A percentile compares a stretch with the other conserved stretches of the same genome.
phyloP scores from a whole-genome alignment of 1,284 basidiomycete species.

The Ganoderma multipileum region DNA sequence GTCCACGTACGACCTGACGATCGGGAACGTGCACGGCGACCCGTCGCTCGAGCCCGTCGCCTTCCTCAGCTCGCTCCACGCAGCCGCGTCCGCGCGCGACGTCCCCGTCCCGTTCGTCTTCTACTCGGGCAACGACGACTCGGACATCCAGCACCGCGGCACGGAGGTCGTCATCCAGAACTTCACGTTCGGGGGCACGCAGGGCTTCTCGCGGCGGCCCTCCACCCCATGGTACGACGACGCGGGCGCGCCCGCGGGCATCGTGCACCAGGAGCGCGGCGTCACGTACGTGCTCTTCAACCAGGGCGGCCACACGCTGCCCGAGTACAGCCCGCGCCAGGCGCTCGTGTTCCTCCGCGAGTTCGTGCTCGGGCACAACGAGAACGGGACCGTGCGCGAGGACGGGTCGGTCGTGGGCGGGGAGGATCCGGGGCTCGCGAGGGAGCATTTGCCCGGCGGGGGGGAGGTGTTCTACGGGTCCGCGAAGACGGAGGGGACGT shows the following conservation, averaged over 20 bases:
- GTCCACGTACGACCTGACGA: slow-evolving; percentile 22
- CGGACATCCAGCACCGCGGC: slow-evolving; percentile 35
- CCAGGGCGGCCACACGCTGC: slow-evolving; percentile 40
- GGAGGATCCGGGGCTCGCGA: slow-evolving; percentile 50
- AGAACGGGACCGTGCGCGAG: slow-evolving; percentile 38
- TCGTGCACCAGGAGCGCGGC: slow-evolving; percentile 43
- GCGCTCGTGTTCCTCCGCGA: slow-evolving; percentile 40
- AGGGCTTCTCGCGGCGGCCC: slow-evolving; percentile 68
- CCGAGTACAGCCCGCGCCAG: slow-evolving; percentile 41
- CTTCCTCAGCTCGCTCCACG: slow-evolving; percentile 39
- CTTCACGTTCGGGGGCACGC: slow-evolving; percentile 61
- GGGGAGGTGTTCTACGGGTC: slow-evolving; percentile 32
- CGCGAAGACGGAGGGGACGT: slow-evolving; percentile 28
- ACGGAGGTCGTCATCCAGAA: slow-evolving; percentile 60
- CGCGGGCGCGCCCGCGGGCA: slow-evolving; percentile 37
- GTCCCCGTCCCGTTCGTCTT: slow-evolving; percentile 38
- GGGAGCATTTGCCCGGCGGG: slow-evolving; percentile 51
- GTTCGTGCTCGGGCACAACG: slow-evolving; percentile 40
- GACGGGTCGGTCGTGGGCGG: slow-evolving; percentile 46
- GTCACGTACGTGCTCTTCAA: slow-evolving; percentile 41
- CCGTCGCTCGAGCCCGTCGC: slow-evolving; percentile 46
- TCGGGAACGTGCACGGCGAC: slow-evolving; percentile 43
- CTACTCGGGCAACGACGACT: slow-evolving; percentile 42
- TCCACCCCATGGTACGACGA: slow-evolving; percentile 57
- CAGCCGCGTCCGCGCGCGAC: slow-evolving; percentile 33